phyloP scores from a whole-genome alignment of 129 eudicot species.

The Rutidosis leptorrhynchoides region DNA sequence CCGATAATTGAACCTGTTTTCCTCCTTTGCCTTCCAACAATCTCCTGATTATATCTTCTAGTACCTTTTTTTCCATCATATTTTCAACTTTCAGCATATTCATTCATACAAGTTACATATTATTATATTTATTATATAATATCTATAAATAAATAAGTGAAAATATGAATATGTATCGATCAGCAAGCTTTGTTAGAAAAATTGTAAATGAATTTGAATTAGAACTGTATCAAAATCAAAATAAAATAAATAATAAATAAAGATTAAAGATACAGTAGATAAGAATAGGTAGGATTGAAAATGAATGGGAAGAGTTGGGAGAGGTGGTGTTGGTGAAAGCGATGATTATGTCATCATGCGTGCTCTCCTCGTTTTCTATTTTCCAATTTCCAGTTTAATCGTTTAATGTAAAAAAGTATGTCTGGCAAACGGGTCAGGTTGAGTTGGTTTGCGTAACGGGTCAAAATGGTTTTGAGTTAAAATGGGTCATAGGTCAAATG shows the following conservation, averaged over 20 bases:
- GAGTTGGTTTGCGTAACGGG: too few species aligned
- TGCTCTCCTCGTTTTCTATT: constrained; percentile 22
- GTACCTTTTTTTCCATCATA: constrained; percentile 57
- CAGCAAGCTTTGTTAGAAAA: neutral
- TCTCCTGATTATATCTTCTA: constrained; percentile 77
- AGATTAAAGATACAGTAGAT: too few species aligned
- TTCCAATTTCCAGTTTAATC: neutral
- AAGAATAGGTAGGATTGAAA: neutral
- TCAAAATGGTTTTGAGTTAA: too few species aligned
- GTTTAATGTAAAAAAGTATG: too few species aligned
- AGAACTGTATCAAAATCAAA: neutral
- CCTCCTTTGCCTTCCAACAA: constrained; percentile 70
- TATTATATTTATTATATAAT: too few species aligned
- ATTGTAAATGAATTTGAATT: neutral
- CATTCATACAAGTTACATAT: neutral
- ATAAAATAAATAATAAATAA: too few species aligned
- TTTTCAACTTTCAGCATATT: constrained; percentile 74
- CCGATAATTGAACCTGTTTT: constrained; percentile 73
- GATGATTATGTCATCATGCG: constrained; percentile 21
- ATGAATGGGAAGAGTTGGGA: neutral
- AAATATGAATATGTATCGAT: neutral
- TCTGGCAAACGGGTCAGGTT: too few species aligned
- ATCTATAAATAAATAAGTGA: too few species aligned
- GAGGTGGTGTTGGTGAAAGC: constrained; percentile 9
- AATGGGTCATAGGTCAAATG: too few species aligned